Base-by-base conservation (phyloP, 306 rosid species). In the Mimosa bimucronata region DNA sequence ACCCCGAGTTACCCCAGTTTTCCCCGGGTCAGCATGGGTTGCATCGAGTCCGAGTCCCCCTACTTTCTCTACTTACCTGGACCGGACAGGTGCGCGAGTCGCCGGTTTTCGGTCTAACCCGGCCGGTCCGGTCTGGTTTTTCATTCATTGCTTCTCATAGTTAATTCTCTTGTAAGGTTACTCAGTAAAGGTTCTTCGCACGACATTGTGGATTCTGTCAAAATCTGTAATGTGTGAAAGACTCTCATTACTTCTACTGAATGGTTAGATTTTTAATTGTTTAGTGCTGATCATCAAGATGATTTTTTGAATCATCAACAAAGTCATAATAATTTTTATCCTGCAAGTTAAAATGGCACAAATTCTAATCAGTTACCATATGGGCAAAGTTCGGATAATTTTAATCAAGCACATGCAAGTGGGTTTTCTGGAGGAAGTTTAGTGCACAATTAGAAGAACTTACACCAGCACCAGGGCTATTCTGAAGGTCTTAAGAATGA, bases 191-290 rank as follows among this genome's bases (percentile, higher is more conserved):
- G 60, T 21, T 73, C 65, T 62, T 71, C 84, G 8, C 37, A 2
- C 60, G 34, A 77, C 18, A 6, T 74, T 64, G 28, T 11, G 1
- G 71, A 66, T 34, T 37, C 74, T 80, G 18, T 75, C 48, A 81
- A 79, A 74, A 31, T 79, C 41, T 57, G 74, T 55, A 75, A 70
- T 75, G n/a, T 42, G 1, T 74, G 60, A 71, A 89, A 85, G 85
- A 65, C 74, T 80, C 72, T 84, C 19, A 84, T 83, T 65, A 75
- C 76, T 67, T 84, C 82, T 41, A 81, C 87, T 73, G 86, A 89
- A 73, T 86, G 78, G 58, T 81, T 79, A 5, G 85, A 88, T 61
- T 72, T 73, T 50, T 85, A 75, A 46, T 66, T 66, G 65, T 65
- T 78, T 18, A n/a, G n/a, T n/a, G n/a, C n/a, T n/a, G n/a, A n/a